Conservation (phyloP, 2,329 filamentous ascomycete genomes). For the Epichloe amarillans region DNA sequence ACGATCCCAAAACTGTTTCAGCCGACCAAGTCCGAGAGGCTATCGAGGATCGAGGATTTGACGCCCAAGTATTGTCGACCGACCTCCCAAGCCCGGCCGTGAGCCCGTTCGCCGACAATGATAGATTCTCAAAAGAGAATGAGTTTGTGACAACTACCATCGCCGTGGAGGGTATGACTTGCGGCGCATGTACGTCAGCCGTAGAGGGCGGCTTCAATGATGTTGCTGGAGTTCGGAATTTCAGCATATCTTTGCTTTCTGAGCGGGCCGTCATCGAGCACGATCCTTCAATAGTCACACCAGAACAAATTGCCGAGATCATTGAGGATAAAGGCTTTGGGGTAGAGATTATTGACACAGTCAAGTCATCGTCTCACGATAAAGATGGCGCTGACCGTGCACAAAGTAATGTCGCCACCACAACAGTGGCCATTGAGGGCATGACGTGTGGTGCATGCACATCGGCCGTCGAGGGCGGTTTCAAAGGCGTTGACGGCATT, state of each 20-base stretch:
- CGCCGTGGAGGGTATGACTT: conserved; percentile 79
- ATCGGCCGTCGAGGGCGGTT: conserved; percentile 74
- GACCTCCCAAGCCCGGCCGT: conserved; percentile 49
- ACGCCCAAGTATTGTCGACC: conserved; percentile 75
- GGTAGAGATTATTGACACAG: conserved; percentile 63
- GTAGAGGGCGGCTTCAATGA: conserved; percentile 70
- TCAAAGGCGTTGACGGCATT: conserved; percentile 63
- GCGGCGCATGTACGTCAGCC: conserved; percentile 76
- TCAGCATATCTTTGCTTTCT: conserved; percentile 73
- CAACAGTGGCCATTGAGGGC: conserved; percentile 79
- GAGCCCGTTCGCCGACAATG: conserved; percentile 22
- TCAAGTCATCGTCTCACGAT: conserved; percentile 25
- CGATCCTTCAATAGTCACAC: conserved; percentile 42
- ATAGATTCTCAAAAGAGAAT: conserved; percentile 25
- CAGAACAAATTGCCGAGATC: conserved; percentile 41
- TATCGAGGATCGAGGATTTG: conserved; percentile 86
- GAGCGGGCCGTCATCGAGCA: conserved; percentile 80
- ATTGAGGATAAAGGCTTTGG: conserved; percentile 68
- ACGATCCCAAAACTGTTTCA: conserved; percentile 63
- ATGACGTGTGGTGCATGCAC: conserved; percentile 99
- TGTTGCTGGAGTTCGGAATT: conserved; percentile 56
- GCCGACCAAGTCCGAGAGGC: conserved; percentile 68
- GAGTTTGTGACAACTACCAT: conserved; percentile 56
- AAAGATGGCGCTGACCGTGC: conserved; percentile 16
- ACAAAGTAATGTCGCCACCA: conserved; percentile 43